These are phyloP conservation scores for Halophytophthora batemanensis DNA, from an alignment of 352 stramenopile genomes.

Conservation along the genomic window DNA sequence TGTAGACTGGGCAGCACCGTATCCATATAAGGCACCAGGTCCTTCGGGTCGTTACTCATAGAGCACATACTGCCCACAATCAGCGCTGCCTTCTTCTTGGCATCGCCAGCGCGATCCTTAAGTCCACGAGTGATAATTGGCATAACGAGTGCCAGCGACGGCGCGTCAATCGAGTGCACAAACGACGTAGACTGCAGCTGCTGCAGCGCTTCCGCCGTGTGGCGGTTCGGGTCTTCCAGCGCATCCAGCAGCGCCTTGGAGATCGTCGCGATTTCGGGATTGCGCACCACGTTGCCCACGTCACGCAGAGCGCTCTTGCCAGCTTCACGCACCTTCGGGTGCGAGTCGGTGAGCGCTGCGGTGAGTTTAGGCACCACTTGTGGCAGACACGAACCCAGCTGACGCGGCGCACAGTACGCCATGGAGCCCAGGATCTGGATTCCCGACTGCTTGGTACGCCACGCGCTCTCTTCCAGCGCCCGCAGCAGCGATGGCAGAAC, in stretches of 20 bases:
- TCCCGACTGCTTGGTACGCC: slow-evolving; percentile 98
- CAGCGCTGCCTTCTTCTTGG: slow-evolving; percentile 98
- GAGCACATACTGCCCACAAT: slow-evolving; percentile 99
- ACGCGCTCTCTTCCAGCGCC: slow-evolving; percentile 92
- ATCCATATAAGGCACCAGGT: slow-evolving; percentile 98
- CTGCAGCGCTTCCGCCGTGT: slow-evolving; percentile 94
- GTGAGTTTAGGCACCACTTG: slow-evolving; percentile 99
- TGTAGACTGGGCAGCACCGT: slow-evolving; percentile 97
- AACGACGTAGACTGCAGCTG: slow-evolving; percentile 98
- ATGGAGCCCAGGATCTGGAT: slow-evolving; percentile 98
- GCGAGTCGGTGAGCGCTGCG: slow-evolving; percentile 96
- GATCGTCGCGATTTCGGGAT: slow-evolving; percentile 98
- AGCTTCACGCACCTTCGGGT: slow-evolving; percentile 97
- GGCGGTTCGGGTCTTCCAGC: slow-evolving; percentile 92
- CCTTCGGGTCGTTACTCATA: slow-evolving; percentile 98
- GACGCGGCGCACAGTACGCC: slow-evolving; percentile 98
- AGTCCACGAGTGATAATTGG: slow-evolving; percentile 98
- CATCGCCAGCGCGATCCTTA: slow-evolving; percentile 95
- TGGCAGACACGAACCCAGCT: slow-evolving; percentile 97
- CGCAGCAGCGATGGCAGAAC: slow-evolving; percentile 97
- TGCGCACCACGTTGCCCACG: slow-evolving; percentile 98
- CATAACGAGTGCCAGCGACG: slow-evolving; percentile 98
- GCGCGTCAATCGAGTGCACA: slow-evolving; percentile 99
- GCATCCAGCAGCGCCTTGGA: slow-evolving; percentile 93
- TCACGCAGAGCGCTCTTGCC: slow-evolving; percentile 95